These are phyloP conservation scores for Schizothecium vesticola DNA, from an alignment of 495 filamentous ascomycete species.

Conservation along the genomic window DNA sequence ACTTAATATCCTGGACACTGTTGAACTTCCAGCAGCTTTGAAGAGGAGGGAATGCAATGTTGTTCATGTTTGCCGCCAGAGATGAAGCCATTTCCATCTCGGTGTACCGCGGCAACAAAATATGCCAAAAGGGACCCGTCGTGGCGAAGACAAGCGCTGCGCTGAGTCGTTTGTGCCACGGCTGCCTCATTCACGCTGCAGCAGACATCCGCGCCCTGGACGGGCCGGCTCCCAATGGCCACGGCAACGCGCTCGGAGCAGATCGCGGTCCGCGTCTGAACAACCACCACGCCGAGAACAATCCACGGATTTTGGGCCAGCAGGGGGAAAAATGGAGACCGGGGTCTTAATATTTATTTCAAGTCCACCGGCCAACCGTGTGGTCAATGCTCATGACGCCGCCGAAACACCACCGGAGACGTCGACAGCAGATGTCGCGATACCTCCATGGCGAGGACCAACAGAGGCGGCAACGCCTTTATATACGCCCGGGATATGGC, in stretches of 20 bases:
- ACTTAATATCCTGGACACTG: neutral
- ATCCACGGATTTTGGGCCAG: neutral
- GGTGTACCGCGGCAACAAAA: neutral
- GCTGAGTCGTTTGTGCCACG: neutral
- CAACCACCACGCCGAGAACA: neutral
- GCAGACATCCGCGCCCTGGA: neutral
- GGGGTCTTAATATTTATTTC: neutral
- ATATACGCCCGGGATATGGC: neutral
- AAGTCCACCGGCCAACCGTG: neutral
- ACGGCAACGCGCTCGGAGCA: neutral
- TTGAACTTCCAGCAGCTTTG: neutral
- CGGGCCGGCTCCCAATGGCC: neutral
- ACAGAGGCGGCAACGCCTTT: neutral
- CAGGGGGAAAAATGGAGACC: neutral
- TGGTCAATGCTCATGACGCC: neutral
- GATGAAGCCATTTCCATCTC: neutral
- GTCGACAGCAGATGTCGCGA: neutral
- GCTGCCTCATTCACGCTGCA: neutral
- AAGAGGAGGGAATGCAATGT: neutral
- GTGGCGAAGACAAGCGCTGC: neutral
- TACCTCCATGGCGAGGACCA: neutral
- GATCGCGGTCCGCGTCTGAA: neutral
- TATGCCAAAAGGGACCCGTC: neutral
- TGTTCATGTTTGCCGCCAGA: neutral
- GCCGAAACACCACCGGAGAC: neutral